These are phyloP conservation scores for Kluyveromyces nonfermentans DNA, from an alignment of 805 yeast species.

Conservation along the genomic window DNA sequence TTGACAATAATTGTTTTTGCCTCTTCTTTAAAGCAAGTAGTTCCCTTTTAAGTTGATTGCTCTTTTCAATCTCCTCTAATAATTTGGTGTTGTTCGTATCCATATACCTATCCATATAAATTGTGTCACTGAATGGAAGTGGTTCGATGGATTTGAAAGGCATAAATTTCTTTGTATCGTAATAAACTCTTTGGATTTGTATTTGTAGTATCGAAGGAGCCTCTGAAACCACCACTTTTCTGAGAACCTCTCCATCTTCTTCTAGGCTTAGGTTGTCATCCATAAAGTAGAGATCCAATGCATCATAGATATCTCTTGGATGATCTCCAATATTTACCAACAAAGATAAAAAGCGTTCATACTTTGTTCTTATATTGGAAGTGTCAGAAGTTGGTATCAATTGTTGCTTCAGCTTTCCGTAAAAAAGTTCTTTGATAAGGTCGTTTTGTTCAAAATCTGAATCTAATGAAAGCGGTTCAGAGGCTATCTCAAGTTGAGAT, in stretches of 20 bases:
- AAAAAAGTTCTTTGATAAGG: slow-evolving; percentile 68
- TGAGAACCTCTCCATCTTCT: slow-evolving; percentile 60
- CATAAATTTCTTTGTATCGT: slow-evolving; percentile 60
- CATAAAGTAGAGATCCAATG: slow-evolving; percentile 74
- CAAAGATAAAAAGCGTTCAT: slow-evolving; percentile 72
- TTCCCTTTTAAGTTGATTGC: slow-evolving; percentile 49
- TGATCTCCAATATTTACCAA: slow-evolving; percentile 82
- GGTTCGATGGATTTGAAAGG: slow-evolving; percentile 80
- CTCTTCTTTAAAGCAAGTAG: slow-evolving; percentile 36
- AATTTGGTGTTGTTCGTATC: slow-evolving; percentile 54
- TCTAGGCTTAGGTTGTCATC: slow-evolving; percentile 57
- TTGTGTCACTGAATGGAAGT: slow-evolving; percentile 63
- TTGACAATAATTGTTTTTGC: slow-evolving; percentile 34
- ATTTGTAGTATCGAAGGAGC: slow-evolving; percentile 80
- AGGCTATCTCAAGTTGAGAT: slow-evolving; percentile 82
- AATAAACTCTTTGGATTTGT: slow-evolving; percentile 90
- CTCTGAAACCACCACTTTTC: slow-evolving; percentile 59
- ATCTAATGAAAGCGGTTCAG: slow-evolving; percentile 56
- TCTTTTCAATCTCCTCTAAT: slow-evolving; percentile 44
- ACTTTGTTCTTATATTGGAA: slow-evolving; percentile 37
- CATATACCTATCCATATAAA: slow-evolving; percentile 83
- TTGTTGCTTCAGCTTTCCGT: slow-evolving; percentile 76
- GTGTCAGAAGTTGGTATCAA: slow-evolving; percentile 41
- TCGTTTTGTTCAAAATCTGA: slow-evolving; percentile 77
- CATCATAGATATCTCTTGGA: slow-evolving; percentile 83